Evolutionary conservation across 805 yeast genomes (phyloP), one percentile per base, ranked within the genome.

Genomic region (Komagataella populi): DNA sequence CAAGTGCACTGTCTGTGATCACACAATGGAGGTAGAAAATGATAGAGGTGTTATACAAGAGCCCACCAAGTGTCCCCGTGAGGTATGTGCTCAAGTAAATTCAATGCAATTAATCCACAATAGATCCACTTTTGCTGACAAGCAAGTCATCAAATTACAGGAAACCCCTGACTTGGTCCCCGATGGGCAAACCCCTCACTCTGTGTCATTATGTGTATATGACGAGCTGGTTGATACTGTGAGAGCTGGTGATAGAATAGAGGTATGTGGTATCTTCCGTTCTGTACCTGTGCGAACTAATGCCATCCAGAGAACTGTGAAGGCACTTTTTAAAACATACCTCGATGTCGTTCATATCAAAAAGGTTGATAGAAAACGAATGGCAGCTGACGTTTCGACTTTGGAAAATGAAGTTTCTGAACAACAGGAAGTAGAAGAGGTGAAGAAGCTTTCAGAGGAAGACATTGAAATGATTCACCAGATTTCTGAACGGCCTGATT

Each of bases 141-240:
- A 91, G 63, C 99, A 93, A 68, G 91, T 93, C 24, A 81, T 93
- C 57, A 87, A 87, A 60, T 70, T 93, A 46, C 99, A 93, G 68
- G 99, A 93, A 67, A 89, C 96, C 0, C 96, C 96, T 0, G 99
- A 93, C 66, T 74, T 81, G 55, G 96, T 91, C 14, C 99, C 99
- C 3, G 98, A 87, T 68, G 99, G 99, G 16, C 99, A 93, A 68
- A 93, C 99, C 2, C 99, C 99, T 1, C 99, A 93, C 66, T 84
- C 96, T 12, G 87, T 93, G 48, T 87, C 96, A 6, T 70, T 93
- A 24, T 88, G 96, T 70, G 95, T 87, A 1, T 93, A 91, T 63
- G 99, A 93, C 66, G 98, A 93, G 64, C 73, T 93, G 55, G 99
- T 93, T 1, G 99, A 93, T 65, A 76, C 86, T 51, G 85, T 95